Conservation (phyloP, 1,284 basidiomycete species). For the Retiboletus flavoniger region DNA sequence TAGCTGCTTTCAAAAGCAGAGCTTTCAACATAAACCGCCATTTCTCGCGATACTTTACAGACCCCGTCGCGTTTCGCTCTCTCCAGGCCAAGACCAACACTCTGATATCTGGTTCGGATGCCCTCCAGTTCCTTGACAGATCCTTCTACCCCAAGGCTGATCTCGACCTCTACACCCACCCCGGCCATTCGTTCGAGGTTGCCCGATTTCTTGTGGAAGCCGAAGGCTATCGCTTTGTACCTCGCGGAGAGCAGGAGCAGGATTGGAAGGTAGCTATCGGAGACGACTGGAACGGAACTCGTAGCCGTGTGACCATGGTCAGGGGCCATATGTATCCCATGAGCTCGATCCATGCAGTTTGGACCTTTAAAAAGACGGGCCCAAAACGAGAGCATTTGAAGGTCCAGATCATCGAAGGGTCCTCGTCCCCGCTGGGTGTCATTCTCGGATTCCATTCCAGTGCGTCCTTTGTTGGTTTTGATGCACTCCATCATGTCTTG, state of each 20-base stretch:
- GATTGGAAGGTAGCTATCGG: slow-evolving; percentile 16
- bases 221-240: slow-evolving; percentile 32
- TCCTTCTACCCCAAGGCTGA: slow-evolving; percentile 45
- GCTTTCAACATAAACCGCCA: slow-evolving; percentile 31
- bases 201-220: slow-evolving; percentile 27
- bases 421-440: slow-evolving; percentile 31
- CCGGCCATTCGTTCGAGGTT: slow-evolving; percentile 26
- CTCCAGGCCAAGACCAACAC: slow-evolving; percentile 45
- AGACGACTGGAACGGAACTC: slow-evolving; percentile 21
- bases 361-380: slow-evolving; percentile 19
- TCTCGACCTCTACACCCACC: slow-evolving; percentile 47
- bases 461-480: slow-evolving; percentile 25
- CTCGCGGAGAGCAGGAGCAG: not conserved
- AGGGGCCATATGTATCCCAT: not conserved
- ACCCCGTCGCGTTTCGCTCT: slow-evolving; percentile 40
- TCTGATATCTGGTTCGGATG: slow-evolving; percentile 50
- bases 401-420: slow-evolving; percentile 39
- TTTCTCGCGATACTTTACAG: slow-evolving; percentile 24
- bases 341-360: slow-evolving; percentile 13
- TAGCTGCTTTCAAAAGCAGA: slow-evolving; percentile 8
- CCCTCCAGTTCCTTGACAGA: slow-evolving; percentile 50
- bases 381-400: slow-evolving; percentile 13
- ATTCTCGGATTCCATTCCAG: slow-evolving; percentile 47
- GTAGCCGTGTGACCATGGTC: not conserved
- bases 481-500: not conserved